A percentile compares a stretch with the other conserved stretches of the same genome.
These are phyloP conservation scores for Mucor piriformis DNA, from an alignment of 371 early-diverging fungal genomes.

Conservation along the genomic window DNA sequence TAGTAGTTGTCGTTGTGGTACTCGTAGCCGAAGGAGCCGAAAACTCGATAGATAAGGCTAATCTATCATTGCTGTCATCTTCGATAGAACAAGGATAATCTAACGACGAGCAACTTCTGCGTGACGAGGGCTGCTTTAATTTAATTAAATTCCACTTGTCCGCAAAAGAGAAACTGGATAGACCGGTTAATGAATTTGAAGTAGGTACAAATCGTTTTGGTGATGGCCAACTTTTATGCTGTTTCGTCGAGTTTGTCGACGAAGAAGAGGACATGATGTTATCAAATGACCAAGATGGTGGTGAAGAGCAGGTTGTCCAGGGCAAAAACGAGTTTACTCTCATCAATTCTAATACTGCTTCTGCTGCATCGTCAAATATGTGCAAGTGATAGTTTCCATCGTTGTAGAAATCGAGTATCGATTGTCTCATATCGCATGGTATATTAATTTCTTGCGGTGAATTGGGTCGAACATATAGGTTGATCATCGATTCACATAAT, in stretches of 20 bases:
- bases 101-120: slow-evolving; percentile 22
- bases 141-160: slow-evolving; percentile 21
- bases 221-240: slow-evolving; percentile 7
- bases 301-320: slow-evolving; percentile 25
- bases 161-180: slow-evolving; percentile 15
- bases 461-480: slow-evolving; percentile 41
- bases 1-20: slow-evolving; percentile 6
- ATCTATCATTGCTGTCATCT: neutral
- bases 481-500: slow-evolving; percentile 31
- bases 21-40: slow-evolving; percentile 18
- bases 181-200: slow-evolving; percentile 2
- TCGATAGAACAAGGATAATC: slow-evolving; percentile 2
- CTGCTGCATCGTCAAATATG: slow-evolving; percentile 39
- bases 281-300: slow-evolving; percentile 2
- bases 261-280: slow-evolving; percentile 5
- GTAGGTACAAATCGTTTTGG: slow-evolving; percentile 3
- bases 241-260: neutral
- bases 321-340: slow-evolving; percentile 51
- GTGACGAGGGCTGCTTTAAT: slow-evolving; percentile 17
- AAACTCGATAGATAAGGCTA: slow-evolving; percentile 2
- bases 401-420: slow-evolving; percentile 35
- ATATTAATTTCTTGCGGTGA: slow-evolving; percentile 56
- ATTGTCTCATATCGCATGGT: slow-evolving; percentile 50
- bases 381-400: slow-evolving; percentile 27
- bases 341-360: slow-evolving; percentile 51